These are phyloP conservation scores for Mariannaea sp. DNA, from an alignment of 2,329 filamentous ascomycete species.

Conservation along the genomic window DNA sequence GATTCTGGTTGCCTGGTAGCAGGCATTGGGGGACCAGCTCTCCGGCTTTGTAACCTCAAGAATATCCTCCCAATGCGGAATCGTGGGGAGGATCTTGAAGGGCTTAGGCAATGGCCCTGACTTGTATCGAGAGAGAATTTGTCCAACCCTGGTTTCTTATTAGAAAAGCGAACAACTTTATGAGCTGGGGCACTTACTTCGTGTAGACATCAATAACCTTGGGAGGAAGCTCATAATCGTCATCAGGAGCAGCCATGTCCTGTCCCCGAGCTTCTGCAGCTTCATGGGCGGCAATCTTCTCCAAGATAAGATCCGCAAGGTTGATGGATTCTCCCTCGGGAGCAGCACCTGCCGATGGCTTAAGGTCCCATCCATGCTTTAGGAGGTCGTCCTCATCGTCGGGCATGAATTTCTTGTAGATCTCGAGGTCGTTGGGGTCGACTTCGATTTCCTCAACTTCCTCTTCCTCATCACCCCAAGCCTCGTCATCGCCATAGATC, in stretches of 20 bases:
- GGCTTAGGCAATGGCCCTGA: conserved; percentile 96
- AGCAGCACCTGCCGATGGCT: conserved; percentile 48
- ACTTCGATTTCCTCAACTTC: conserved; percentile 76
- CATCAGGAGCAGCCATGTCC: conserved; percentile 64
- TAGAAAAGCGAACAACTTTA: conserved; percentile 9
- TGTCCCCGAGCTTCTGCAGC: conserved; percentile 58
- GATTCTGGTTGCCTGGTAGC: conserved; percentile 87
- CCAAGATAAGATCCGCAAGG: conserved; percentile 87
- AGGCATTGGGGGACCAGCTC: conserved; percentile 72
- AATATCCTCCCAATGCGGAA: conserved; percentile 89
- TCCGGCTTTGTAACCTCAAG: conserved; percentile 84
- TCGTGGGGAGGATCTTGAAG: conserved; percentile 93
- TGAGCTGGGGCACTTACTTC: conserved; percentile 59
- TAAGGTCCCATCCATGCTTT: conserved; percentile 63
- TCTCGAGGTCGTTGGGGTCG: conserved; percentile 85
- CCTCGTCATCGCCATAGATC: conserved; percentile 60
- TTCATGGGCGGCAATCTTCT: conserved; percentile 93
- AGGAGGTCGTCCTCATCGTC: conserved; percentile 73
- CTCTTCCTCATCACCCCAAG: conserved; percentile 81
- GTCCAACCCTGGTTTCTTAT: conserved; percentile 66
- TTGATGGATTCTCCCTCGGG: conserved; percentile 68
- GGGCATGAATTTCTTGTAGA: conserved; percentile 88
- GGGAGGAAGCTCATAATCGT: conserved; percentile 82
- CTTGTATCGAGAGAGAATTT: conserved; percentile 90
- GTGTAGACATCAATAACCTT: conserved; percentile 95